Conservation (phyloP, 2,329 filamentous ascomycete species). For the Sphaceloma murrayae region DNA sequence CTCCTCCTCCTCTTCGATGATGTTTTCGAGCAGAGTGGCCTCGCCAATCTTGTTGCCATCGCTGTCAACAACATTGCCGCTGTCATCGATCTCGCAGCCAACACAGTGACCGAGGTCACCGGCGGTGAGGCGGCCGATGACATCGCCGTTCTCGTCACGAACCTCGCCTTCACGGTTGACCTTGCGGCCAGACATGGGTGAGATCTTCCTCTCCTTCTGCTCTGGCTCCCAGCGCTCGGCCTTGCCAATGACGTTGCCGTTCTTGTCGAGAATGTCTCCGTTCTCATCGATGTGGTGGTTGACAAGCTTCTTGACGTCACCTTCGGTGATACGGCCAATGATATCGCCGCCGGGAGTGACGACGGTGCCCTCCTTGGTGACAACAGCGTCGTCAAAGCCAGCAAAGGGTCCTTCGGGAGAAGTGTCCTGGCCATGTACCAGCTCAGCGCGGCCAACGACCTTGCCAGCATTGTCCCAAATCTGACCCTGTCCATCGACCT, state of each 20-base stretch:
- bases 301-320: slow-evolving; percentile 43
- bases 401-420: slow-evolving; percentile 49
- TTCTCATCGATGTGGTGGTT: slow-evolving; percentile 44
- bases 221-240: slow-evolving; percentile 45
- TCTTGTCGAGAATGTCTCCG: slow-evolving; percentile 45
- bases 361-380: slow-evolving; percentile 50
- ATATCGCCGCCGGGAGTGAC: slow-evolving; percentile 38
- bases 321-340: slow-evolving; percentile 42
- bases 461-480: slow-evolving; percentile 56
- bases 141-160: slow-evolving; percentile 42
- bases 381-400: slow-evolving; percentile 48
- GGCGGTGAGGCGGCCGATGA: slow-evolving; percentile 42
- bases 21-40: slow-evolving; percentile 52
- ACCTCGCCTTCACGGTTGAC: slow-evolving; percentile 47
- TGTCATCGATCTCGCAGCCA: slow-evolving; percentile 45
- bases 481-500: slow-evolving; percentile 53
- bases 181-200: slow-evolving; percentile 49
- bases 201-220: slow-evolving; percentile 46
- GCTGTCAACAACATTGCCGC: slow-evolving; percentile 44
- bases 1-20: slow-evolving; percentile 47
- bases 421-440: slow-evolving; percentile 43
- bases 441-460: slow-evolving; percentile 50
- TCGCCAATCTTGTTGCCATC: slow-evolving; percentile 56
- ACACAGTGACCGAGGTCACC: slow-evolving; percentile 44
- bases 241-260: slow-evolving; percentile 44